Conservation (phyloP, 805 yeast genomes). For the Barnettozyma wickerhamii region DNA sequence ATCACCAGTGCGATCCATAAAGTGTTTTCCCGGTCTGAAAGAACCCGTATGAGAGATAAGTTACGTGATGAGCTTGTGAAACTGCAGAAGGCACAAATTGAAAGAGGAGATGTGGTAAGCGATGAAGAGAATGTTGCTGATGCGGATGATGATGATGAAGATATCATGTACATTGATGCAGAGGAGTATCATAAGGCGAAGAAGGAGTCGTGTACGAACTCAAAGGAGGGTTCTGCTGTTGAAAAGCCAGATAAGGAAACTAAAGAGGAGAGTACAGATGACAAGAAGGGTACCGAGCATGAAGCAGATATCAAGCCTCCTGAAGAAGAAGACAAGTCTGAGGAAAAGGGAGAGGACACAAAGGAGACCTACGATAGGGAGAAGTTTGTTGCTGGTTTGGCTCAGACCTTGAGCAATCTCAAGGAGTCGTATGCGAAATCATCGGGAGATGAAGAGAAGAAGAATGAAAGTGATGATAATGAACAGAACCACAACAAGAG, state of each 20-base stretch:
- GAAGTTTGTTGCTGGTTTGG: too few relatives aligned
- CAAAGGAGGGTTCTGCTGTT: not conserved
- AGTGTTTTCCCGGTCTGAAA: slow-evolving; percentile 2
- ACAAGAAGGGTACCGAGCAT: too few relatives aligned
- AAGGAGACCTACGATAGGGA: too few relatives aligned
- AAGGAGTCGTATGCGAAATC: too few relatives aligned
- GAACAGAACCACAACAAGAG: not conserved
- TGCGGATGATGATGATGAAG: slow-evolving; percentile 5
- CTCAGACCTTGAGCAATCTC: too few relatives aligned
- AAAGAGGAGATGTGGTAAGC: slow-evolving; percentile 4
- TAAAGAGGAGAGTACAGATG: not conserved
- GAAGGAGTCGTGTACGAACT: not conserved
- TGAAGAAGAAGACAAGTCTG: too few relatives aligned
- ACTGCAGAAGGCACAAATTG: slow-evolving; percentile 1
- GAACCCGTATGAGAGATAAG: slow-evolving; percentile 5
- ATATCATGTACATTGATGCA: slow-evolving; percentile 8
- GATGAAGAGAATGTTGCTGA: slow-evolving; percentile 1
- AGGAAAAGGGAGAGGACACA: too few relatives aligned
- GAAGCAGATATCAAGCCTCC: too few relatives aligned
- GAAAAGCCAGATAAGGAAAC: not conserved
- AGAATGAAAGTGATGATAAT: not conserved
- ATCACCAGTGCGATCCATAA: not conserved
- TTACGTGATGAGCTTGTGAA: not conserved
- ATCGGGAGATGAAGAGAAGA: too few relatives aligned
- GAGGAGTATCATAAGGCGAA: slow-evolving; percentile 2